These are phyloP conservation scores for Nigrograna mackinnonii DNA, from an alignment of 2,329 filamentous ascomycete genomes.

Conservation along the genomic window DNA sequence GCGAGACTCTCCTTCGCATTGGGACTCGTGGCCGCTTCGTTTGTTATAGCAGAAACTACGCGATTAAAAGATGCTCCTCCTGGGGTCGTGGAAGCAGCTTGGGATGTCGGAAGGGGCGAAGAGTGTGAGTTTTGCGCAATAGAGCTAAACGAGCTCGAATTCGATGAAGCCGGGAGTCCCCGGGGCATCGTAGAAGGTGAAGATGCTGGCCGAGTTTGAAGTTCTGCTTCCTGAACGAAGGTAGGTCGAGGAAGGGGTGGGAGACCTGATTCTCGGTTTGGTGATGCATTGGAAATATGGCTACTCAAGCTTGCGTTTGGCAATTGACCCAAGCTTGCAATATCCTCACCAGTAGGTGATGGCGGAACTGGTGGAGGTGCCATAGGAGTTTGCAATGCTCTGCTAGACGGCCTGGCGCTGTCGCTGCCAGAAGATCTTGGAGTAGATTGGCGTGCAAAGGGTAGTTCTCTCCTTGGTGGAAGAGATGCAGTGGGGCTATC, in stretches of 20 bases:
- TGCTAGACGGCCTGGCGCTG: constrained; percentile 20
- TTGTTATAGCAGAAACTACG: background rate
- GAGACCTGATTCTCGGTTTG: constrained; percentile 24
- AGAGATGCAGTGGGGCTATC: constrained; percentile 21
- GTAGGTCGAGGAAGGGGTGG: constrained; percentile 41
- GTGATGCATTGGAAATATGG: too few species aligned
- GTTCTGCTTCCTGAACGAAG: constrained; percentile 8
- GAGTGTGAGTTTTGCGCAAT: too few species aligned
- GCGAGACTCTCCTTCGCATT: constrained; percentile 16
- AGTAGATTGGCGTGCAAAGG: constrained; percentile 39
- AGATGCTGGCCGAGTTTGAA: background rate
- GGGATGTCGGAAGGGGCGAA: too few species aligned
- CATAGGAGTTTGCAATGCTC: constrained; percentile 26
- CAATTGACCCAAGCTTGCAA: too few species aligned
- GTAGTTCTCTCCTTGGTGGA: constrained; percentile 43
- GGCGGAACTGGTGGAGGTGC: constrained; percentile 36
- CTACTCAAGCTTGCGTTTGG: too few species aligned
- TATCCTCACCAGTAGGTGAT: too few species aligned
- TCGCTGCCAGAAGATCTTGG: constrained; percentile 29
- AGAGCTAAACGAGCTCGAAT: background rate
- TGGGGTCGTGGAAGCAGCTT: background rate
- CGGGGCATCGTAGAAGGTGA: background rate
- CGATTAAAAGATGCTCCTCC: background rate
- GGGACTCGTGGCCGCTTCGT: background rate
- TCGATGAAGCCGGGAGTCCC: background rate